Base-by-base conservation (phyloP, 192 early-diverging fungal genomes). In the Backusella psychrophila region DNA sequence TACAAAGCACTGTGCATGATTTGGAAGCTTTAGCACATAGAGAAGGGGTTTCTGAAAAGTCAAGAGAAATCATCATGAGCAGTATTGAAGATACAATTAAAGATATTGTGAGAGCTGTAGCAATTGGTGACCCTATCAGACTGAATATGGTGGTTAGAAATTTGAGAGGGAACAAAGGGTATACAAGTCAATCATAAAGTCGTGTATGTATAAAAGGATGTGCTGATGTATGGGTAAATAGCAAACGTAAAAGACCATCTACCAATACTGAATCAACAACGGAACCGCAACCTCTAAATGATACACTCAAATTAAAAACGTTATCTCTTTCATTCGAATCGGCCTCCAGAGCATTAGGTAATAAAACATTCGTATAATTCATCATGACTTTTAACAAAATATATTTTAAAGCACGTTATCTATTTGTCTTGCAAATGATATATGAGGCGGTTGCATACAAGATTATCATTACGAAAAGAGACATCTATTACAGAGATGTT, bases 401-500 rank as follows among this genome's bases (percentile, higher is more conserved):
- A 6, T 1, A 35, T 14, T 66, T 4, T 67, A n/a, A 15, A 81
- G 76, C 80, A 42, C 76, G 80, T 1, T 78, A 78, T 15, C 17
- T 81, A 1, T 67, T 67, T 19, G 68, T 81, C 23, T 49, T 81
- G 42, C 76, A 81, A 56, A 75, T 72, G 4, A 71, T 81, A 69
- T 81, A 81, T 44, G 76, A 74, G 31, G 76, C 80, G 5, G 39
- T 81, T 29, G 72, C 68, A 14, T 53, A 56, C 42, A 70, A 78
- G 66, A 66, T 74, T 9, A 46, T 81, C 0, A 36, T 81, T n/a
- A 81, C 80, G 7, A 81, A 81, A 65, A 69, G 80, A 12, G 66
- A 71, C 11, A 81, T 81, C n/a, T 81, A 66, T 66, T 81, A 81
- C 35, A 73, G 76, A 36, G 80, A 81, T 68, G 76, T 78, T 9